Percentiles rank a stretch among this genome's conserved stretches.
Evolutionary conservation across 1,284 basidiomycete genomes (phyloP).

Genomic region (Amylostereum areolatum): DNA sequence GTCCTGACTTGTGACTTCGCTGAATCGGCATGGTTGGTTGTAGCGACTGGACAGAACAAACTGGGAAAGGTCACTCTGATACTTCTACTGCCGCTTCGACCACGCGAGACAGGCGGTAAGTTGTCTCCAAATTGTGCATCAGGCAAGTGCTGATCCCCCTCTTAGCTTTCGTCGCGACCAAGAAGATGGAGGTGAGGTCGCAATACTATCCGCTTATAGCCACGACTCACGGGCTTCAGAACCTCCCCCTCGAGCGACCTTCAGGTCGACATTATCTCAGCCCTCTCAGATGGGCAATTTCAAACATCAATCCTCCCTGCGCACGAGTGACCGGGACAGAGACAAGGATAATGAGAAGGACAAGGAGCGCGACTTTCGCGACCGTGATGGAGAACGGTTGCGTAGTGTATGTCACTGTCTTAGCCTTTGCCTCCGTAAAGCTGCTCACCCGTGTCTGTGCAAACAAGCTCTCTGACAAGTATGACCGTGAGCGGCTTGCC

Average conservation of each 20-base stretch:
- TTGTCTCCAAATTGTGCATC: neutral
- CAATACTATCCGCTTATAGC: conserved; percentile 10
- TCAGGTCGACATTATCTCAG: conserved; percentile 66
- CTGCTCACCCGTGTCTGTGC: conserved; percentile 8
- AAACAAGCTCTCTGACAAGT: conserved; percentile 72
- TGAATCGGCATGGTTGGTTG: conserved; percentile 11
- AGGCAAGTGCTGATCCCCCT: neutral
- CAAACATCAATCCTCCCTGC: conserved; percentile 69
- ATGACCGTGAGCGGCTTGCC: conserved; percentile 72
- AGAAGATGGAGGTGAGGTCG: conserved; percentile 59
- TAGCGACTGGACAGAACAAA: conserved; percentile 55
- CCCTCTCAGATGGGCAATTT: conserved; percentile 88
- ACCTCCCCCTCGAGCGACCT: conserved; percentile 54
- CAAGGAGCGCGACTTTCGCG: conserved; percentile 56
- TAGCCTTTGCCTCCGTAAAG: neutral
- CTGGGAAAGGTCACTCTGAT: conserved; percentile 64
- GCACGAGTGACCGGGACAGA: conserved; percentile 58
- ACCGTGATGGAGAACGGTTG: conserved; percentile 68
- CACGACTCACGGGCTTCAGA: conserved; percentile 28
- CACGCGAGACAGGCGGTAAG: conserved; percentile 58
- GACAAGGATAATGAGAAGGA: conserved; percentile 58
- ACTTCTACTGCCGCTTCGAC: conserved; percentile 38
- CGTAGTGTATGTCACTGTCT: conserved; percentile 43
- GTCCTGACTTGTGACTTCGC: neutral
- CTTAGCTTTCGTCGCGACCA: conserved; percentile 65